Evolutionary conservation across 2,329 filamentous ascomycete genomes (phyloP), one percentile per base, ranked within the genome.

Genomic region (Penicillium concentricum): DNA sequence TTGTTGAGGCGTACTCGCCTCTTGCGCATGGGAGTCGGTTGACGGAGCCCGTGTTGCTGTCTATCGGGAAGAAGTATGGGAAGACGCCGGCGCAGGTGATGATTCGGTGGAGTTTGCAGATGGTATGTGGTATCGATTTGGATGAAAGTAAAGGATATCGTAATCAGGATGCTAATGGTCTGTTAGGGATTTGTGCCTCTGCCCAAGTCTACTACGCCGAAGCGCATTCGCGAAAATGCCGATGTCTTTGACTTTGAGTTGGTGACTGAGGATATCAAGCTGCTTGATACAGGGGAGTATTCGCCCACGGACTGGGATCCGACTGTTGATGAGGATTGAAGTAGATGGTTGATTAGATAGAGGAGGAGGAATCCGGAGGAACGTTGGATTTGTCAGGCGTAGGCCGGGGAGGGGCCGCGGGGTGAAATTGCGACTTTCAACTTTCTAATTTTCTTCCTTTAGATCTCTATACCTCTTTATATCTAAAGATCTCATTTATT

Each of bases 1-100:
- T 87, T 0, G 81, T 94, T 2, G 86, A 94, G 74, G 90, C 91
- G 0, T 95, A 94, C 63, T 89, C 89, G 7, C 91, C 91, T 6
- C 81, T 94, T 3, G 90, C 86, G 3, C 81, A 88, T 49, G 89
- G 84, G 0, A 78, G 87, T 73, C 81, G 88, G 18, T 88, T 94
- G 82, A 81, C 79, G 46, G 84, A 94, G 64, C 83, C 84, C 0
- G 82, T 78, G 2, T 83, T 94, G 61, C 72, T 81, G 2, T 72
- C 79, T 15, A 69, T 94, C 26, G 80, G 87, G 4, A 80, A 82
- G 67, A 88, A 89, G 70, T 90, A 94, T 73, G 74, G 72, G 0
- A 90, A 87, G 70, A 87, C 86, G 0, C 83, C 87, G 1, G 89
- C 86, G 4, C 90, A 94, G 72, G 76, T 95, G 35, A 76, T 94